These are phyloP conservation scores for Massariosphaeria phaeospora DNA, from an alignment of 495 filamentous ascomycete species.

Conservation along the genomic window DNA sequence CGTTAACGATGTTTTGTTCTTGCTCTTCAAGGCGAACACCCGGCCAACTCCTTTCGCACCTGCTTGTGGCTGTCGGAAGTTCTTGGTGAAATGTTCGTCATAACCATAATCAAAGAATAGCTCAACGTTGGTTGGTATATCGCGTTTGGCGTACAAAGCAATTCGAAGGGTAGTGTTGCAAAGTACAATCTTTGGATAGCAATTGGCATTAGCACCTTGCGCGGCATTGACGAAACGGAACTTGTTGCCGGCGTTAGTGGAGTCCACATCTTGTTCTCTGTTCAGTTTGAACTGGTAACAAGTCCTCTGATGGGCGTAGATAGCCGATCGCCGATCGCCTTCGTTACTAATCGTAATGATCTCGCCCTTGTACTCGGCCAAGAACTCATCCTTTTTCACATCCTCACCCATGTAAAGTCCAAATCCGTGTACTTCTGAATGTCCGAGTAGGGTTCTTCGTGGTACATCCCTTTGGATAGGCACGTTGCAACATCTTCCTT, in stretches of 20 bases:
- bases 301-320: conserved; percentile 56
- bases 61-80: too few species aligned
- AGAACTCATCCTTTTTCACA: conserved; percentile 54
- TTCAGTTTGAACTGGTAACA: conserved; percentile 56
- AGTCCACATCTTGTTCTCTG: conserved; percentile 44
- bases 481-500: conserved; percentile 57
- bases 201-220: conserved; percentile 45
- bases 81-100: background rate
- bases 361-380: conserved; percentile 72
- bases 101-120: conserved; percentile 66
- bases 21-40: too few species aligned
- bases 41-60: too few species aligned
- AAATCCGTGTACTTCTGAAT: conserved; percentile 57
- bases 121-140: conserved; percentile 60
- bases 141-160: conserved; percentile 56
- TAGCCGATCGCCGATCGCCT: conserved; percentile 58
- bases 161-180: conserved; percentile 64
- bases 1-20: too few species aligned
- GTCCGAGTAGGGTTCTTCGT: conserved; percentile 58
- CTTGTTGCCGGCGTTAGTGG: conserved; percentile 48
- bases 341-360: conserved; percentile 61
- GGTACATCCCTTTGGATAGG: conserved; percentile 56
- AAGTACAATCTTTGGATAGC: conserved; percentile 55
- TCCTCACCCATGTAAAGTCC: conserved; percentile 62
- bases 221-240: conserved; percentile 62